phyloP scores from a whole-genome alignment of 2,329 filamentous ascomycete species.

The Aspergillaceae sp. region DNA sequence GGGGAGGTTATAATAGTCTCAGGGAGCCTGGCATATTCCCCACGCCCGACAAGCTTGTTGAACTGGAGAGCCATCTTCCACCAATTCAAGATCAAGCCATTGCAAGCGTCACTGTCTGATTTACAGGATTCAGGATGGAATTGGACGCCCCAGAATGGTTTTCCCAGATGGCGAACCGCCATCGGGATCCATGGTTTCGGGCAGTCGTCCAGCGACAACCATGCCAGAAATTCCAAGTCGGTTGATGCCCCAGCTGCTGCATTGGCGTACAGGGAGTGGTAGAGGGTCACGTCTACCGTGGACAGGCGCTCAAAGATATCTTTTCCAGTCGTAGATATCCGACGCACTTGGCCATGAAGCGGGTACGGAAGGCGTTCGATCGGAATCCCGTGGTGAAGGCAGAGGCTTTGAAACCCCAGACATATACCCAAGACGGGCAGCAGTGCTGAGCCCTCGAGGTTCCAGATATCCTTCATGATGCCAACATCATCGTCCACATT shows the following conservation, averaged over 20 bases:
- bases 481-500: constrained; percentile 67
- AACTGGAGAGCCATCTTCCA: constrained; percentile 57
- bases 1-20: constrained; percentile 12
- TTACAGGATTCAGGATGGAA: constrained; percentile 92
- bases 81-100: constrained; percentile 63
- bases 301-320: constrained; percentile 60
- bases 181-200: constrained; percentile 52
- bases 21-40: constrained; percentile 12
- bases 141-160: constrained; percentile 82
- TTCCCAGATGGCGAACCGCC: constrained; percentile 58
- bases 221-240: constrained; percentile 50
- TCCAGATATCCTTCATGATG: constrained; percentile 70
- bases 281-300: constrained; percentile 62
- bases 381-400: constrained; percentile 56
- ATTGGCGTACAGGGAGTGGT: constrained; percentile 55
- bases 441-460: constrained; percentile 47
- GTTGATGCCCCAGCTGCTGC: constrained; percentile 23
- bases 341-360: constrained; percentile 71
- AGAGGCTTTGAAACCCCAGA: constrained; percentile 78
- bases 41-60: constrained; percentile 39
- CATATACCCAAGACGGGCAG: constrained; percentile 82
- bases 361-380: constrained; percentile 62
- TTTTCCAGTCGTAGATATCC: constrained; percentile 50
- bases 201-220: constrained; percentile 43
- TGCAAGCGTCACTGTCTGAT: constrained; percentile 50